Evolutionary conservation across 371 early-diverging fungal species (phyloP).

Genomic region (Parasitella parasitica): DNA sequence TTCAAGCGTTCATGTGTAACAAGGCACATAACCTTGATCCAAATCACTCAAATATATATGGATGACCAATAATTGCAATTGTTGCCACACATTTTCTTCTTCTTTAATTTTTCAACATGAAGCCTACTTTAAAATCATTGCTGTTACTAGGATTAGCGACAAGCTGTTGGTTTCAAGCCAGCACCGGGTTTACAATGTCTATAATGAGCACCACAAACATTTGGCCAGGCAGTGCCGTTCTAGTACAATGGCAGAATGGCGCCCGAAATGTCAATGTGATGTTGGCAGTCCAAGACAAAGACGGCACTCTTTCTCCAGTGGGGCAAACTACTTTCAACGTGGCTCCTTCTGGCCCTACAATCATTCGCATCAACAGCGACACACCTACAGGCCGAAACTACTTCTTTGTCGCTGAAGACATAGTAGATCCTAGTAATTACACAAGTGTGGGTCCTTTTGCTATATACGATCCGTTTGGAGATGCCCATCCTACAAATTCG

Average conservation of each 20-base stretch:
- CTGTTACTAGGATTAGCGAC: background rate
- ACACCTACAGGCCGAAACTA: background rate
- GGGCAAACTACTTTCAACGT: background rate
- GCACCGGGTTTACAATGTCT: background rate
- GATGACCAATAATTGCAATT: background rate
- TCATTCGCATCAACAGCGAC: background rate
- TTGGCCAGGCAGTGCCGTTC: background rate
- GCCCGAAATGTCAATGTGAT: background rate
- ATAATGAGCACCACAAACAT: background rate
- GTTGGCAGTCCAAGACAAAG: background rate
- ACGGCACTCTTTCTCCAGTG: background rate
- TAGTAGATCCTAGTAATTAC: background rate
- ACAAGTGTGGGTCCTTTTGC: background rate
- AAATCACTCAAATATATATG: background rate
- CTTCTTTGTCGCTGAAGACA: background rate
- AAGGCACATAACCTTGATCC: background rate
- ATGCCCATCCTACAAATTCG: background rate
- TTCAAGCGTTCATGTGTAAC: background rate
- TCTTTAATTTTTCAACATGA: background rate
- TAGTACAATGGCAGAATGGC: background rate
- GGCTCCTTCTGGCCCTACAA: background rate
- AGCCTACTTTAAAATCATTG: background rate
- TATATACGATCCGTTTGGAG: background rate
- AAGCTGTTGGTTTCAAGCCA: background rate
- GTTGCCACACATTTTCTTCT: background rate